Evolutionary conservation across 2,329 filamentous ascomycete genomes (phyloP).

Genomic region (Aphanocladium album): DNA sequence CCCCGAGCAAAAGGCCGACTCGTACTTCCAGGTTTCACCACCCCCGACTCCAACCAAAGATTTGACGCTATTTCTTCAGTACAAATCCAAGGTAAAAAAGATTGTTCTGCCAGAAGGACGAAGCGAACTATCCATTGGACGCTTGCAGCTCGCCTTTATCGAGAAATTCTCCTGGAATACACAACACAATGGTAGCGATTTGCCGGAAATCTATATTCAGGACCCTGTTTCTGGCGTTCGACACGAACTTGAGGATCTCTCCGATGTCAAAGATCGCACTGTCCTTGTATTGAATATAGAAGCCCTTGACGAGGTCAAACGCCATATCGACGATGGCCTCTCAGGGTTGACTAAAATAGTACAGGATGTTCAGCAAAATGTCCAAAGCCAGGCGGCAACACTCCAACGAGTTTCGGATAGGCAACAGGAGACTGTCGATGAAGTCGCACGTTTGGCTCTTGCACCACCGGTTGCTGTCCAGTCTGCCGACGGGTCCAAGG

Average conservation of each 20-base stretch:
- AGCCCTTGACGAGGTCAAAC: conserved; percentile 89
- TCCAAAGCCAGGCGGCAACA: conserved; percentile 76
- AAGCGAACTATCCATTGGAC: conserved; percentile 77
- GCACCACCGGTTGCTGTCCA: conserved; percentile 39
- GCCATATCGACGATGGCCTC: conserved; percentile 89
- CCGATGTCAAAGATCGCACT: conserved; percentile 88
- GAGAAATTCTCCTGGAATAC: conserved; percentile 99
- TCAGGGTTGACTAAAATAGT: conserved; percentile 74
- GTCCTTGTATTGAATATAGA: conserved; percentile 95
- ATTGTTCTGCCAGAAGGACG: conserved; percentile 82
- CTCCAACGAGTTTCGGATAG: conserved; percentile 85
- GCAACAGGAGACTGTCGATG: conserved; percentile 83
- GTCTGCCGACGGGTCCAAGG: conserved; percentile 36
- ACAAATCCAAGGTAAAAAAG: conserved; percentile 96
- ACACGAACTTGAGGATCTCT: conserved; percentile 89
- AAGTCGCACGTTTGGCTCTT: conserved; percentile 62
- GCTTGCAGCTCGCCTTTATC: conserved; percentile 92
- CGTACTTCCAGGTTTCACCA: conserved; percentile 58
- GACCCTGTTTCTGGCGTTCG: conserved; percentile 93
- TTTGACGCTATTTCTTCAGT: conserved; percentile 89
- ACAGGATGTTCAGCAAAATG: conserved; percentile 76
- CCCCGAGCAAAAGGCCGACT: conserved; percentile 42
- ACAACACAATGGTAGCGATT: conserved; percentile 83
- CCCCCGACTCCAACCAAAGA: conserved; percentile 69
- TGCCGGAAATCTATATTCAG: conserved; percentile 97